Evolutionary conservation across 768 basidiomycete genomes (phyloP).

Genomic region (Pleurotus platypus): DNA sequence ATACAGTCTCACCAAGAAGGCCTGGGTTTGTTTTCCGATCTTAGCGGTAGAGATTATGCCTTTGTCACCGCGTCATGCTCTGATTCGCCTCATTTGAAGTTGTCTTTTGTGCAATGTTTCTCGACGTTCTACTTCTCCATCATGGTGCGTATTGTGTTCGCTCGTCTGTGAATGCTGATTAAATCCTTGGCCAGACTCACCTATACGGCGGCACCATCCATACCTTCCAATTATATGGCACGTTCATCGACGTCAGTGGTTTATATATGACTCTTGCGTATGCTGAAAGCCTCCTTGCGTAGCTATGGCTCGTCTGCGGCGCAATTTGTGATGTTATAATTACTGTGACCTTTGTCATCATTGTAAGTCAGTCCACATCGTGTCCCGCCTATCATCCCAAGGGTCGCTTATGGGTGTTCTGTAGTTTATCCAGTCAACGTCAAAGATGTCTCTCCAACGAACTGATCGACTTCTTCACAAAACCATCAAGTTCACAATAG

Average conservation of each 20-base stretch:
- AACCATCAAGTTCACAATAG: slow-evolving; percentile 7
- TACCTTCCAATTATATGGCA: not conserved
- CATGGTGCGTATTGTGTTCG: not conserved
- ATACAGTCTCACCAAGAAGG: not conserved
- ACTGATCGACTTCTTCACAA: not conserved
- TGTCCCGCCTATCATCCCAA: not conserved
- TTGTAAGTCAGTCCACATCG: not conserved
- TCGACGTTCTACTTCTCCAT: not conserved
- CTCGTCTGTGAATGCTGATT: not conserved
- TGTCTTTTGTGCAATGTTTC: not conserved
- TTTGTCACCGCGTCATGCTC: not conserved
- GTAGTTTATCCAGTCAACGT: not conserved
- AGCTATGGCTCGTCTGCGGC: slow-evolving; percentile 15
- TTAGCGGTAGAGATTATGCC: not conserved
- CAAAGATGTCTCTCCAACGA: not conserved
- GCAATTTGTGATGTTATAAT: slow-evolving; percentile 15
- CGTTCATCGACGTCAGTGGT: not conserved
- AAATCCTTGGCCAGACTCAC: not conserved
- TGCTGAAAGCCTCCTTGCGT: not conserved
- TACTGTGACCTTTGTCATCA: slow-evolving; percentile 22
- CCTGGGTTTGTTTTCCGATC: not conserved
- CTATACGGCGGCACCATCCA: not conserved
- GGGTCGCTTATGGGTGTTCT: not conserved
- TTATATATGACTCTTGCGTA: too few species aligned
- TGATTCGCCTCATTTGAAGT: not conserved